Conservation (phyloP, 2,329 filamentous ascomycete genomes). For the Colletotrichum sp. region DNA sequence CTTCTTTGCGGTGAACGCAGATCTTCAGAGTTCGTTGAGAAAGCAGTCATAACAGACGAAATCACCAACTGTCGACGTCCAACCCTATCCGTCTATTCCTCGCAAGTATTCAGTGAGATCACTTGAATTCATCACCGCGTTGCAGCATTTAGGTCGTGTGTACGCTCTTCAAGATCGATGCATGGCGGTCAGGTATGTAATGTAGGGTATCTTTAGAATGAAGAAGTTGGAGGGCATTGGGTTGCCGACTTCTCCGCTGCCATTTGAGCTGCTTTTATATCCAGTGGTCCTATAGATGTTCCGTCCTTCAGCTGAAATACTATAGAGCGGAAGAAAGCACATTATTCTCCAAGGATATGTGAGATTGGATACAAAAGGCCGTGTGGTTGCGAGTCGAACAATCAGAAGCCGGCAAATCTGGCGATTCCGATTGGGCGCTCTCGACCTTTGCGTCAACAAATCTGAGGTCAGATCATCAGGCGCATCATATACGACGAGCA, state of each 20-base stretch:
- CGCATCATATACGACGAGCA: neutral
- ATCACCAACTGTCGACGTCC: neutral
- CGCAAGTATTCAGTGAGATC: neutral
- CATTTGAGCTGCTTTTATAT: neutral
- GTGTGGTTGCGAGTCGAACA: neutral
- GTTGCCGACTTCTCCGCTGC: neutral
- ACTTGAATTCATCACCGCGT: neutral
- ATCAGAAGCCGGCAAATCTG: neutral
- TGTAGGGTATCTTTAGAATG: neutral
- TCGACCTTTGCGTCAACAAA: rapidly evolving
- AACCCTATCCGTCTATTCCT: neutral
- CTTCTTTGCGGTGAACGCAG: neutral
- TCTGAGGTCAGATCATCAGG: neutral
- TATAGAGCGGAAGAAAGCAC: neutral
- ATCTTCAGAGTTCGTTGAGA: neutral
- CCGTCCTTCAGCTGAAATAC: rapidly evolving
- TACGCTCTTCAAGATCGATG: neutral
- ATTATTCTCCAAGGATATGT: neutral
- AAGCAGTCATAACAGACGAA: no score
- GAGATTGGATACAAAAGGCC: neutral
- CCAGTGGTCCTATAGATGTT: rapidly evolving
- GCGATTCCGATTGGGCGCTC: no score
- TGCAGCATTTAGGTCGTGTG: neutral
- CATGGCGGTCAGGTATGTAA: neutral
- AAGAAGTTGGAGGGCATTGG: neutral